Percentiles rank a stretch among this genome's conserved stretches.
These are phyloP conservation scores for Pichia sp. DNA, from an alignment of 1,139 yeast species.

Conservation along the genomic window DNA sequence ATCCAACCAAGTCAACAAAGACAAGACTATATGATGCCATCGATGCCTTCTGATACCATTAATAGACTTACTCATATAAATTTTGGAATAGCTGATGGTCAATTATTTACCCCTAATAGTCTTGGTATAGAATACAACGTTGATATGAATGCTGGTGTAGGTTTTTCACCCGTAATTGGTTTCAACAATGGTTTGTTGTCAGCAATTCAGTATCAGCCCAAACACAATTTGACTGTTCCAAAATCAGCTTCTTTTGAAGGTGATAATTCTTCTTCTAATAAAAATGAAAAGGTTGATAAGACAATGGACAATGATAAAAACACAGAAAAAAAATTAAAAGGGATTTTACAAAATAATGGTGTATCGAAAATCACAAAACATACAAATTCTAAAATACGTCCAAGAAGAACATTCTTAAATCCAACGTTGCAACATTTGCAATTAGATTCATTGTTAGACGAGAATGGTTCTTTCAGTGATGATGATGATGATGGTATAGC, in stretches of 20 bases:
- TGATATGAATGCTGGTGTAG: constrained; percentile 9
- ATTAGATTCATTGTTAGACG: constrained; percentile 15
- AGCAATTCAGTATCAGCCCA: constrained; percentile 12
- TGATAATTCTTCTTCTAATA: not conserved
- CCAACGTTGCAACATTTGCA: constrained; percentile 20
- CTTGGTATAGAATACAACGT: constrained; percentile 9
- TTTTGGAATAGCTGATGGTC: constrained; percentile 11
- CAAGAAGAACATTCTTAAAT: constrained; percentile 12
- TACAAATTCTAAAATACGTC: not conserved
- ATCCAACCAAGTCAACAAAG: not conserved
- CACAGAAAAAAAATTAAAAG: constrained; percentile 2
- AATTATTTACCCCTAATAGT: constrained; percentile 15
- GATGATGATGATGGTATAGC: not conserved
- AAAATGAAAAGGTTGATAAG: not conserved
- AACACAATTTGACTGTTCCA: not conserved
- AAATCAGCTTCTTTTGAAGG: not conserved
- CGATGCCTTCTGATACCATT: constrained; percentile 3
- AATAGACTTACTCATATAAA: constrained; percentile 3
- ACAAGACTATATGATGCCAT: constrained; percentile 10
- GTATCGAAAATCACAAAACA: constrained; percentile 7
- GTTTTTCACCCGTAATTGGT: constrained; percentile 17
- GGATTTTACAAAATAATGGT: constrained; percentile 5
- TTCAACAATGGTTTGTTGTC: constrained; percentile 16
- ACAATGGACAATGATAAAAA: too few species aligned
- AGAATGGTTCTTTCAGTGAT: constrained; percentile 4